Percentiles rank a stretch among this genome's conserved stretches.
Evolutionary conservation across 169 alveolate species (phyloP).

Genomic region (Eimeria tenella): DNA sequence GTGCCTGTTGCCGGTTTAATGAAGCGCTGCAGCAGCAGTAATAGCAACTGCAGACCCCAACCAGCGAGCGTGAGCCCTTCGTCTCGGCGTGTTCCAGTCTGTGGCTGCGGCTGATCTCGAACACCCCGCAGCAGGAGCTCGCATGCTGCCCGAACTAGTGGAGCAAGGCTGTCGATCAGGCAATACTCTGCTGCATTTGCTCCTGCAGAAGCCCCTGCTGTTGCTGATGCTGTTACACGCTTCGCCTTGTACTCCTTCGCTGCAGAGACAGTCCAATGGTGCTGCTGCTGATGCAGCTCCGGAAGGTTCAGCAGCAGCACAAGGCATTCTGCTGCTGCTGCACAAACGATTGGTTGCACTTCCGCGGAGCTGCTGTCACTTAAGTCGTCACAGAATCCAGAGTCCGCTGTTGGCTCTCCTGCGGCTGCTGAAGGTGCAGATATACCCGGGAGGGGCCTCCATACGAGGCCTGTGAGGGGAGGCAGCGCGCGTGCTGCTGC

Average conservation of each 20-base stretch:
- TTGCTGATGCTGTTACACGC: not conserved
- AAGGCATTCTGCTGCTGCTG: constrained; percentile 61
- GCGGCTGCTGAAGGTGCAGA: constrained; percentile 25
- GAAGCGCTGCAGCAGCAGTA: constrained; percentile 37
- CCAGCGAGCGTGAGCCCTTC: not conserved
- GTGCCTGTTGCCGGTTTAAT: not conserved
- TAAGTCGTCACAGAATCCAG: not conserved
- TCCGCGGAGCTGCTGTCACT: constrained; percentile 3
- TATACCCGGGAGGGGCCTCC: constrained; percentile 57
- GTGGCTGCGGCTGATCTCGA: constrained; percentile 1
- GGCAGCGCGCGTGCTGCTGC: constrained; percentile 60
- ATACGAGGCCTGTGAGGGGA: constrained; percentile 53
- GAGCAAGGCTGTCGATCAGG: constrained; percentile 7
- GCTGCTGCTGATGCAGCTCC: constrained; percentile 18
- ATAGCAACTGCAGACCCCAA: constrained; percentile 45
- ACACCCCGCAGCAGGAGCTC: constrained; percentile 59
- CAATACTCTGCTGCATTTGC: not conserved
- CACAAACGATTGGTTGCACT: constrained; percentile 32
- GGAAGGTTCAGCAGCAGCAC: constrained; percentile 60
- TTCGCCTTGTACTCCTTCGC: not conserved
- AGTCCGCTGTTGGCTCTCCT: not conserved
- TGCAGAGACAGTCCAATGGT: not conserved
- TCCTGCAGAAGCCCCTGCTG: not conserved
- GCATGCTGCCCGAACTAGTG: constrained; percentile 25
- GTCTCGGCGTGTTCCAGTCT: not conserved